Evolutionary conservation across 2,329 filamentous ascomycete genomes (phyloP).

Genomic region (Alternaria gaisen): DNA sequence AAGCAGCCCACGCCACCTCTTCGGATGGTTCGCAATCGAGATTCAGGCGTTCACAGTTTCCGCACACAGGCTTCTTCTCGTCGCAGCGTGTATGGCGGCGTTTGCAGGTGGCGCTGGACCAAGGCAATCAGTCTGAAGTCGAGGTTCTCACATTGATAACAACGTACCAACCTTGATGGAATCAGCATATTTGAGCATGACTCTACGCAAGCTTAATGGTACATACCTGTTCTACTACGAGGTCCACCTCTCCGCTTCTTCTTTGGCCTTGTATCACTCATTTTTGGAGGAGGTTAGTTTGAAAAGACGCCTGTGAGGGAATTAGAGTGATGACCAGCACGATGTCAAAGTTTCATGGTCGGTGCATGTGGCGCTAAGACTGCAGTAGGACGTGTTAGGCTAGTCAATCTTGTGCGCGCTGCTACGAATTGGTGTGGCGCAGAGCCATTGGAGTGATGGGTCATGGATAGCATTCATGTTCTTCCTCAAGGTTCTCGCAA

Average conservation of each 20-base stretch:
- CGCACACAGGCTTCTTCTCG: conserved; percentile 44
- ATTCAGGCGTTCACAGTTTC: conserved; percentile 43
- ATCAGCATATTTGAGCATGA: conserved; percentile 4
- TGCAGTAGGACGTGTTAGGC: not conserved
- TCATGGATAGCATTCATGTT: not conserved
- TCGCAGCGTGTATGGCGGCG: conserved; percentile 47
- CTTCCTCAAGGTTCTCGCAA: not conserved
- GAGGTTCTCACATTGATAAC: not conserved
- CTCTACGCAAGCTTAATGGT: not conserved
- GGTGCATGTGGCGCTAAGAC: not conserved
- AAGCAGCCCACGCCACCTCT: conserved; percentile 25
- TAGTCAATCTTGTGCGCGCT: not conserved
- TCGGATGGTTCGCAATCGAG: conserved; percentile 40
- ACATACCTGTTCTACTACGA: conserved; percentile 35
- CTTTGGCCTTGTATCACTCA: conserved; percentile 19
- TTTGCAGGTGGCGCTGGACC: conserved; percentile 44
- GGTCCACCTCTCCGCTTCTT: conserved; percentile 37
- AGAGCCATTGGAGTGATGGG: not conserved
- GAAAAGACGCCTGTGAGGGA: not conserved
- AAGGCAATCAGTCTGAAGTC: not conserved
- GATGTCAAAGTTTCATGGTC: not conserved
- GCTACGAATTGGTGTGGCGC: not conserved
- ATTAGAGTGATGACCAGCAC: not conserved
- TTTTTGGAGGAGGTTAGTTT: not conserved
- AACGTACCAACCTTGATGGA: conserved; percentile 13